These are phyloP conservation scores for Beauveria rudraprayagi DNA, from an alignment of 2,329 filamentous ascomycete genomes.

Conservation along the genomic window DNA sequence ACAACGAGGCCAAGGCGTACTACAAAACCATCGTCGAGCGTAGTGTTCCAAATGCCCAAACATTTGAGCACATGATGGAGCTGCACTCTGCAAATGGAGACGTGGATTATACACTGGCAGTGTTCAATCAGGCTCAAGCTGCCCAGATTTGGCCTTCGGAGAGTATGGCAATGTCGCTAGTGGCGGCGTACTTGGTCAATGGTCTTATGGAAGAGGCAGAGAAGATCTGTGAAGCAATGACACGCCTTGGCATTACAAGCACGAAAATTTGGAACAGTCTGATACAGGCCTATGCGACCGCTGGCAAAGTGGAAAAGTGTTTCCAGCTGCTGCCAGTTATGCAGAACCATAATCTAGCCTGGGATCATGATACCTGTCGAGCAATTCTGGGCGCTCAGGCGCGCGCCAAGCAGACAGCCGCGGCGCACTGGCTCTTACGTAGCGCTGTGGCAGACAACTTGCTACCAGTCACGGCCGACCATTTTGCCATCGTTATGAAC, in stretches of 20 bases:
- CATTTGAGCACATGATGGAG: constrained; percentile 66
- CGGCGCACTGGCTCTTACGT: constrained; percentile 41
- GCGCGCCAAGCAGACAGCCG: constrained; percentile 39
- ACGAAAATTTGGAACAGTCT: constrained; percentile 73
- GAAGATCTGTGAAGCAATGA: constrained; percentile 38
- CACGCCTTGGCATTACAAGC: constrained; percentile 40
- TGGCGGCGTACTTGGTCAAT: constrained; percentile 55
- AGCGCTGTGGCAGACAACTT: constrained; percentile 34
- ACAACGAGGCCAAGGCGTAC: constrained; percentile 53
- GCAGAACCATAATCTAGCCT: constrained; percentile 37
- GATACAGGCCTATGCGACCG: constrained; percentile 59
- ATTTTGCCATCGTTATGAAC: constrained; percentile 47
- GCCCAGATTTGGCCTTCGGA: constrained; percentile 40
- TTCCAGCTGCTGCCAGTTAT: constrained; percentile 42
- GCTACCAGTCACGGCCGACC: constrained; percentile 38
- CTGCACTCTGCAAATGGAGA: constrained; percentile 63
- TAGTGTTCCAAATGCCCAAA: constrained; percentile 50
- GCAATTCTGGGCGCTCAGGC: constrained; percentile 42
- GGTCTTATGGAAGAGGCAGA: constrained; percentile 29
- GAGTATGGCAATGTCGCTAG: constrained; percentile 54
- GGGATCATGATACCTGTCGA: constrained; percentile 42
- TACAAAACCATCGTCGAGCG: constrained; percentile 52
- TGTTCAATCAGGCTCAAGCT: constrained; percentile 57
- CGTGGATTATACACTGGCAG: constrained; percentile 55
- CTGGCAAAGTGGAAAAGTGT: constrained; percentile 43